Base-by-base conservation (phyloP, 495 filamentous ascomycete genomes). In the Darksidea phi region DNA sequence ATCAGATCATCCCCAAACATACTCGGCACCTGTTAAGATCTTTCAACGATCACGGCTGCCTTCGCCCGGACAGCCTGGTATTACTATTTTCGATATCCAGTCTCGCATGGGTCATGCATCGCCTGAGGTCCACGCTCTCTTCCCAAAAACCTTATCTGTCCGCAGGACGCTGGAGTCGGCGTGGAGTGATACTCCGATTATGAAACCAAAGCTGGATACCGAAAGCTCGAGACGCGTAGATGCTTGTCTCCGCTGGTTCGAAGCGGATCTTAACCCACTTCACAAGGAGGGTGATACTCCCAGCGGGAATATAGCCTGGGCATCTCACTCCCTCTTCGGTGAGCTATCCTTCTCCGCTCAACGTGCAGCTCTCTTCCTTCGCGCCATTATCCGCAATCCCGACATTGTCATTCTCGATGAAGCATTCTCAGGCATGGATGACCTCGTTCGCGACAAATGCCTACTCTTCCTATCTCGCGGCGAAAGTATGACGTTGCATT, bases 351-450 rank as follows among this genome's bases (percentile, higher is more conserved):
- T 90, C 67, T 86, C 84, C 6, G 84, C 90, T 0, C 94, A 98
- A 73, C 85, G 91, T 21, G 78, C 97, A 6, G 79, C 87, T 10
- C 82, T 98, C 1, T 94, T 97, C 72, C 76, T 97, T 25, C 84
- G 95, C 6, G 88, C 93, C 15, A 75, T 95, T 34, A 82, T 94
- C 64, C 88, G 91, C 62, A 81, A 81, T 54, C 90, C 91, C 0
- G 93, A 97, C 59, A 81, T 98, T 43, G 79, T 97, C 28, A 88
- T 98, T 37, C 82, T 97, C 1, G 94, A 97, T 67, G 94, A 98
- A 73, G 85, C 94, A 0, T 95, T 96, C 67, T 90, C 88, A 45
- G 91, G 93, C 25, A 90, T 98, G 84, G 85, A 92, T 59, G 84
- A 87, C 38, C 78, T 77, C 0, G 82, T 94, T n/a, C 80, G 91